Base-by-base conservation (phyloP, 1,284 basidiomycete genomes). In the Heterobasidion irregulare region DNA sequence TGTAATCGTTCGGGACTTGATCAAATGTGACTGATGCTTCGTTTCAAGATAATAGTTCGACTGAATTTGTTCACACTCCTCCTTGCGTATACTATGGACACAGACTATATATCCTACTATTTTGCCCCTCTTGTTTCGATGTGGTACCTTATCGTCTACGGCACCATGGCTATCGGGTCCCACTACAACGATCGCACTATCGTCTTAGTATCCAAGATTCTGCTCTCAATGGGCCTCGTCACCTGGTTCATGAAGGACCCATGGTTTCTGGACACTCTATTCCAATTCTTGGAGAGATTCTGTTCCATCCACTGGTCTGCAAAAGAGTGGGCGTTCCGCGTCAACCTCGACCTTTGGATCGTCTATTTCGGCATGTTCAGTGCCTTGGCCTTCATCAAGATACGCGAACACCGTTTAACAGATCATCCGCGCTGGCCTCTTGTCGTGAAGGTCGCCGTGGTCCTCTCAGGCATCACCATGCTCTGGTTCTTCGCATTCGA, bases 1-100 rank as follows among this genome's bases (percentile, higher is more conserved):
- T 33, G 15, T 13, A 33, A 56, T 34, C 10, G 12, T 52, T 15
- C 12, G 32, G 50, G 5, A n/a, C 12, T 26, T 33, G 7, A 8
- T 35, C 53, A 33, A 9, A 47, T 45, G 15, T 13, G 18, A 33
- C 15, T 36, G 50, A 41, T 32, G 19, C 43, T 18, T 10, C 8
- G 35, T 57, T 53, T 48, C 8, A 70, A 90, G 81, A 84, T 90
- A 50, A 70, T 95, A 62, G 77, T 94, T 55, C 83, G 93, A 8
- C 73, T 94, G 56, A 95, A 95, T 70, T 70, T 94, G 46, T 76
- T 94, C 49, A 92, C 92, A 0, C 72, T 94, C 51, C 73, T 86
- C 13, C 76, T 95, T 46, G 86, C 88, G 7, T 95, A 94, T 72
- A 81, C 83, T 52, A 94, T 95, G 92, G 84, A 94, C 72, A 93